Conservation (phyloP, 345 rosid genomes). For the Murraya koenigii region DNA sequence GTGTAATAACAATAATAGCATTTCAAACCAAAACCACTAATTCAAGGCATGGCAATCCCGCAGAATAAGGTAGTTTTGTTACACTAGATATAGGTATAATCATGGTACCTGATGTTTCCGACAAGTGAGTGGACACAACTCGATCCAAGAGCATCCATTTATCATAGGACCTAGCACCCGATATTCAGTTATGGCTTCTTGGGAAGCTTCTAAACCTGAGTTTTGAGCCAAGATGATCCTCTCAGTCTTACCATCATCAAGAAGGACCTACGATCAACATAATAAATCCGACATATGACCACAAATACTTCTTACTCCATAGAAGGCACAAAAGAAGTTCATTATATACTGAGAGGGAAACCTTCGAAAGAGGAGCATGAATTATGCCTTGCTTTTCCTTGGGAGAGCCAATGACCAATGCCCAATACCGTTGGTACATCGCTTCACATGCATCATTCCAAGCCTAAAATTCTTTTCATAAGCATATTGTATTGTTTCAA, state of each 20-base stretch:
- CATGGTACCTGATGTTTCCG: slow-evolving; percentile 83
- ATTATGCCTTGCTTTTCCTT: slow-evolving; percentile 76
- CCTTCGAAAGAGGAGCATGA: slow-evolving; percentile 83
- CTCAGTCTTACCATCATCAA: slow-evolving; percentile 91
- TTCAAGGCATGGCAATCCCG: background rate
- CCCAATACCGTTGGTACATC: slow-evolving; percentile 79
- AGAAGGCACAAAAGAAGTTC: background rate
- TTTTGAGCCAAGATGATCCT: slow-evolving; percentile 68
- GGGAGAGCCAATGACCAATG: slow-evolving; percentile 85
- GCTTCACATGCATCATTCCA: slow-evolving; percentile 80
- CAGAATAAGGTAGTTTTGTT: background rate
- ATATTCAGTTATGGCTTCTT: slow-evolving; percentile 81
- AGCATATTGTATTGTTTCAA: background rate
- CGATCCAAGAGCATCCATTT: slow-evolving; percentile 94
- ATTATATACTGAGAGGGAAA: slow-evolving; percentile 14
- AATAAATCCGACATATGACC: background rate
- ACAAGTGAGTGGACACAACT: slow-evolving; percentile 71
- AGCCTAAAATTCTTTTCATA: slow-evolving; percentile 38
- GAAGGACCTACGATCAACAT: slow-evolving; percentile 54
- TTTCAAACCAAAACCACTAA: background rate
- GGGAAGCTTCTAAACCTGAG: slow-evolving; percentile 70
- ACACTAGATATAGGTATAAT: background rate
- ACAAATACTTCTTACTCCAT: background rate
- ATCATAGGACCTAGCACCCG: slow-evolving; percentile 80
- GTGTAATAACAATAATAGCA: background rate